phyloP scores from a whole-genome alignment of 768 basidiomycete species.

The Hydnomerulius pinastri region DNA sequence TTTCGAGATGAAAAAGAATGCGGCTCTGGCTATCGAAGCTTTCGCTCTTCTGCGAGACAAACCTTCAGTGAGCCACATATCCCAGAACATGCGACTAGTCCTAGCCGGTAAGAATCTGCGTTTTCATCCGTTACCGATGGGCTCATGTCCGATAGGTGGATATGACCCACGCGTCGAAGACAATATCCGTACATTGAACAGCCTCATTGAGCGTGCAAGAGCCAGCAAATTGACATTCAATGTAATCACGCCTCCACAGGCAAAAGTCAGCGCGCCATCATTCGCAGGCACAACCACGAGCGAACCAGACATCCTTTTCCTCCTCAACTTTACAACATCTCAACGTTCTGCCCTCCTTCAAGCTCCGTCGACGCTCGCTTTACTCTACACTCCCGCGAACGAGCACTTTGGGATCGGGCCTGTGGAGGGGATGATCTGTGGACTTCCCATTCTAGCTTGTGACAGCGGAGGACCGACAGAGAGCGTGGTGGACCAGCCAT shows the following conservation, averaged over 20 bases:
- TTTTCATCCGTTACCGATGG: neutral
- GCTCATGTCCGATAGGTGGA: slow-evolving; percentile 56
- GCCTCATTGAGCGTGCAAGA: slow-evolving; percentile 61
- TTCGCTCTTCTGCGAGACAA: slow-evolving; percentile 59
- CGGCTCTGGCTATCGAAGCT: slow-evolving; percentile 73
- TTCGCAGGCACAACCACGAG: slow-evolving; percentile 38
- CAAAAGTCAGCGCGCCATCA: slow-evolving; percentile 41
- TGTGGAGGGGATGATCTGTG: slow-evolving; percentile 91
- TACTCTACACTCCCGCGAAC: slow-evolving; percentile 92
- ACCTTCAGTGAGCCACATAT: slow-evolving; percentile 15
- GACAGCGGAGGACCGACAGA: slow-evolving; percentile 90
- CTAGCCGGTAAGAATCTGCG: slow-evolving; percentile 61
- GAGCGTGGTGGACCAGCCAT: slow-evolving; percentile 56
- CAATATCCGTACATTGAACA: slow-evolving; percentile 69
- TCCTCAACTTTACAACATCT: slow-evolving; percentile 86
- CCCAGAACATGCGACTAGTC: slow-evolving; percentile 62
- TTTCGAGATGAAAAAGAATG: slow-evolving; percentile 96
- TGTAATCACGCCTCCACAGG: slow-evolving; percentile 51
- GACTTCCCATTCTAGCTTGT: slow-evolving; percentile 87
- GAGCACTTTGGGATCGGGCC: slow-evolving; percentile 99
- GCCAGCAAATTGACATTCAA: slow-evolving; percentile 57
- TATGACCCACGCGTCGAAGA: slow-evolving; percentile 88
- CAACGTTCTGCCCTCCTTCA: slow-evolving; percentile 85
- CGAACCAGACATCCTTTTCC: slow-evolving; percentile 71
- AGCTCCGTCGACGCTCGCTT: slow-evolving; percentile 61